Evolutionary conservation across 176 grass and related monocot species (phyloP).

Genomic region (Guadua angustifolia): DNA sequence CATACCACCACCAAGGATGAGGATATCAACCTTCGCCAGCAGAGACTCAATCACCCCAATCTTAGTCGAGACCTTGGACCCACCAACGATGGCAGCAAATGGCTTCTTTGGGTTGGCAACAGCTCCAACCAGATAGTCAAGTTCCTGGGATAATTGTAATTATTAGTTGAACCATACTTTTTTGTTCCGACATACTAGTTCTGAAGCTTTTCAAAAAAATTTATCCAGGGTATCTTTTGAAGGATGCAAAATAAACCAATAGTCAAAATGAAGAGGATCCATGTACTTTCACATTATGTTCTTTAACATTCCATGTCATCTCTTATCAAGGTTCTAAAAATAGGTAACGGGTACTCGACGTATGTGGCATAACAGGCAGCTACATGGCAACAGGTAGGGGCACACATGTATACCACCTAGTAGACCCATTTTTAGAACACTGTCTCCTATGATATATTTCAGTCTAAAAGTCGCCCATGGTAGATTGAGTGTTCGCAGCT

Average conservation of each 20-base stretch:
- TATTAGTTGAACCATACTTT: background rate
- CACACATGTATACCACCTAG: too few relatives aligned
- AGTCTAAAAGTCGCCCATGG: background rate
- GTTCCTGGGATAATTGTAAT: conserved; percentile 54
- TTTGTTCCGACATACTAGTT: background rate
- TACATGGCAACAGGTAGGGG: too few relatives aligned
- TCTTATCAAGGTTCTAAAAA: background rate
- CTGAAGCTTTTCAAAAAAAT: background rate
- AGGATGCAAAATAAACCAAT: background rate
- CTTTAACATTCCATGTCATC: background rate
- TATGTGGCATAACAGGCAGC: too few relatives aligned
- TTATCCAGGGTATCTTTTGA: background rate
- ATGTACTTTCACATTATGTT: background rate
- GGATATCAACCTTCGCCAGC: conserved; percentile 83
- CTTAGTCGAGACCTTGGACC: conserved; percentile 96
- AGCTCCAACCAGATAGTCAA: conserved; percentile 97
- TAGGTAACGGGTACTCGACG: too few relatives aligned
- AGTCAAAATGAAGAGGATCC: background rate
- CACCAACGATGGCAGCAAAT: conserved; percentile 95
- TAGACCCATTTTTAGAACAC: too few relatives aligned
- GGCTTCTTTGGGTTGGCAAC: conserved; percentile 89
- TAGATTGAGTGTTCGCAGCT: background rate
- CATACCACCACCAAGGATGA: conserved; percentile 97
- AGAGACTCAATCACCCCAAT: conserved; percentile 93
- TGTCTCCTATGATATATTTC: background rate